These are phyloP conservation scores for Chenopodium album DNA, from an alignment of 148 eudicot species.

Conservation along the genomic window DNA sequence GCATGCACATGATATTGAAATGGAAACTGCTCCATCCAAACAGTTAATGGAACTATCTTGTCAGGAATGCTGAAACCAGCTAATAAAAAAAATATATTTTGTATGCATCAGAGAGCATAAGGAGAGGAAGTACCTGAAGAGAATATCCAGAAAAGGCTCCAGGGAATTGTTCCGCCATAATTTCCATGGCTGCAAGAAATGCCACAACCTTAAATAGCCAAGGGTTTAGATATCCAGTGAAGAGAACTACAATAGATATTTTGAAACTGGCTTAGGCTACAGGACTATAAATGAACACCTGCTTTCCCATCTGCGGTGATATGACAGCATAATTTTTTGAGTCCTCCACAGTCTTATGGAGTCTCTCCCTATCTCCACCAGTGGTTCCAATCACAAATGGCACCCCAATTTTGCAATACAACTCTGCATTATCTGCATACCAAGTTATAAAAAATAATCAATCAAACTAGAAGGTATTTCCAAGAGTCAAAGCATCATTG, in stretches of 20 bases:
- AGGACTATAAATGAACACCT: conserved; percentile 42
- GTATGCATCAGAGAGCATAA: not conserved
- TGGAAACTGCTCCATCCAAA: not conserved
- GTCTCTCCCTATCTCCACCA: conserved; percentile 89
- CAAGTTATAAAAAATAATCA: not conserved
- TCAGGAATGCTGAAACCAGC: not conserved
- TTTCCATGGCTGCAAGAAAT: conserved; percentile 95
- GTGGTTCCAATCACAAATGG: conserved; percentile 99
- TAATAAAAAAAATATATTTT: not conserved
- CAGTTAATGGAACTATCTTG: not conserved
- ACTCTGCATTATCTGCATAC: conserved; percentile 71
- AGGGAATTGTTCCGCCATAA: conserved; percentile 91
- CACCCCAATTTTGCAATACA: conserved; percentile 87
- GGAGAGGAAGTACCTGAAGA: conserved; percentile 44
- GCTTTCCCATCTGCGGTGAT: conserved; percentile 99
- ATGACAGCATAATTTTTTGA: conserved; percentile 81
- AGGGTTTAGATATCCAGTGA: conserved; percentile 14
- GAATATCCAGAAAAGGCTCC: conserved; percentile 89
- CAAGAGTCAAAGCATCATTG: not conserved
- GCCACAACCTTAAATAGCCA: conserved; percentile 72
- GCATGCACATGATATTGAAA: not conserved
- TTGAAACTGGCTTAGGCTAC: not conserved
- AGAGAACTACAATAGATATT: not conserved
- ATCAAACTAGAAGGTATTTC: not conserved
- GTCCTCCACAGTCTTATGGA: conserved; percentile 68